Evolutionary conservation across 1,284 basidiomycete genomes (phyloP).

Genomic region (Grifola frondosa): DNA sequence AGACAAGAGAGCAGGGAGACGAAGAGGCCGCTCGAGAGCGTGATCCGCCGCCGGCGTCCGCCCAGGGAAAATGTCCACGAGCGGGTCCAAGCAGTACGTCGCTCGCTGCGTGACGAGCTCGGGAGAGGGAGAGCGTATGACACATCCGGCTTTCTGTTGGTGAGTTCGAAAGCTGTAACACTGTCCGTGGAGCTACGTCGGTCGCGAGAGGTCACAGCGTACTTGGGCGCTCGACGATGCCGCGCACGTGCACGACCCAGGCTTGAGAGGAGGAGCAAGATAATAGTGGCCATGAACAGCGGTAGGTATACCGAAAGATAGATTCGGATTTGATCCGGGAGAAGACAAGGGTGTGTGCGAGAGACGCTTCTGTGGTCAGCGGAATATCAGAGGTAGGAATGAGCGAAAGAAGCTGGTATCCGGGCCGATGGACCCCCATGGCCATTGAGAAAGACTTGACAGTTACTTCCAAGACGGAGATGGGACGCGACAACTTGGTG

Average conservation of each 20-base stretch:
- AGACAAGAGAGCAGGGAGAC: conserved; percentile 9
- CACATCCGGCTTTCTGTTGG: conserved; percentile 5
- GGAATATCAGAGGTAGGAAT: conserved; percentile 29
- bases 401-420: conserved; percentile 65
- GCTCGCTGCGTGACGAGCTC: conserved; percentile 16
- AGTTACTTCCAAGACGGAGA: conserved; percentile 51
- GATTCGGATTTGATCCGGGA: conserved; percentile 58
- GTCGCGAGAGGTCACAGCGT: too few relatives aligned
- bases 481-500: conserved; percentile 18
- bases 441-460: conserved; percentile 63
- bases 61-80: conserved; percentile 27
- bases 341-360: conserved; percentile 52
- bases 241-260: conserved; percentile 20
- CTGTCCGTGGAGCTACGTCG: conserved; percentile 3
- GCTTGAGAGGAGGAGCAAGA: conserved; percentile 28
- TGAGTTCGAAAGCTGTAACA: conserved; percentile 3
- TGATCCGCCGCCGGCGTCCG: conserved; percentile 30
- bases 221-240: too few relatives aligned
- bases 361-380: conserved; percentile 22
- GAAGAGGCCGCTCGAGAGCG: conserved; percentile 18
- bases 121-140: conserved; percentile 21
- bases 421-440: conserved; percentile 55
- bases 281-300: conserved; percentile 37
- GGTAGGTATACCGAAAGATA: conserved; percentile 54
- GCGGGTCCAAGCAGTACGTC: conserved; percentile 11